Conservation (phyloP, 2,329 filamentous ascomycete genomes). For the Neophaeococcomyces aloes region DNA sequence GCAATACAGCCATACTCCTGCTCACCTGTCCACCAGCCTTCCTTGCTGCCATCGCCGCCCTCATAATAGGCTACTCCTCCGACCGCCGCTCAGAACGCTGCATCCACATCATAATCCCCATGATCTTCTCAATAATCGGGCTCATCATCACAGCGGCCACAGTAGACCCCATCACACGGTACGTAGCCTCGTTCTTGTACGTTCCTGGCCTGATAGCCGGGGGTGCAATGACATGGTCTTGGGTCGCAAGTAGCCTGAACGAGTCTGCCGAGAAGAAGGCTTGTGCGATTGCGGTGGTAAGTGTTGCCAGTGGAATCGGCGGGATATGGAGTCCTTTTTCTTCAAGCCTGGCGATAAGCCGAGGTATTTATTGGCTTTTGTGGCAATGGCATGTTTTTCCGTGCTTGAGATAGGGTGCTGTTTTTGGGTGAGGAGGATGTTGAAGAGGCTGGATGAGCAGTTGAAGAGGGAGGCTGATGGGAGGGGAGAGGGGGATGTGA, state of each 20-base stretch:
- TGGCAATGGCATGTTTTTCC: not conserved
- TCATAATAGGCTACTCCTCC: slow-evolving; percentile 33
- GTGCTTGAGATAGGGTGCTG: no score
- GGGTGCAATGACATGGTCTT: not conserved
- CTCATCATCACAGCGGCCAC: slow-evolving; percentile 46
- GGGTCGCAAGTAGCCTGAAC: not conserved
- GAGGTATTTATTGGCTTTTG: not conserved
- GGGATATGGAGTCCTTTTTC: not conserved
- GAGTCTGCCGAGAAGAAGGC: slow-evolving; percentile 2
- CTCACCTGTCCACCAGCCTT: slow-evolving; percentile 44
- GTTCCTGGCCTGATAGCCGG: not conserved
- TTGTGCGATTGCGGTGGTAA: not conserved
- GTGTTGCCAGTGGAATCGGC: not conserved
- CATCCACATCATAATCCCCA: slow-evolving; percentile 11
- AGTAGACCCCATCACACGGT: slow-evolving; percentile 41
- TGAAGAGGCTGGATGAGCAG: no score
- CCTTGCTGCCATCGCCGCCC: slow-evolving; percentile 41
- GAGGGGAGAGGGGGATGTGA: no score
- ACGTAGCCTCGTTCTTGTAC: slow-evolving; percentile 43
- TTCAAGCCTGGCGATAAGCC: not conserved
- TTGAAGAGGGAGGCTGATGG: no score
- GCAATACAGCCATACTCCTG: slow-evolving; percentile 40
- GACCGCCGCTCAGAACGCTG: slow-evolving; percentile 11
- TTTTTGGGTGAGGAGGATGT: no score
- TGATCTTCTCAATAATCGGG: slow-evolving; percentile 31